Evolutionary conservation across 202 grass and related monocot genomes (phyloP), one percentile per base, ranked within the genome.

Genomic region (Panicum hallii): DNA sequence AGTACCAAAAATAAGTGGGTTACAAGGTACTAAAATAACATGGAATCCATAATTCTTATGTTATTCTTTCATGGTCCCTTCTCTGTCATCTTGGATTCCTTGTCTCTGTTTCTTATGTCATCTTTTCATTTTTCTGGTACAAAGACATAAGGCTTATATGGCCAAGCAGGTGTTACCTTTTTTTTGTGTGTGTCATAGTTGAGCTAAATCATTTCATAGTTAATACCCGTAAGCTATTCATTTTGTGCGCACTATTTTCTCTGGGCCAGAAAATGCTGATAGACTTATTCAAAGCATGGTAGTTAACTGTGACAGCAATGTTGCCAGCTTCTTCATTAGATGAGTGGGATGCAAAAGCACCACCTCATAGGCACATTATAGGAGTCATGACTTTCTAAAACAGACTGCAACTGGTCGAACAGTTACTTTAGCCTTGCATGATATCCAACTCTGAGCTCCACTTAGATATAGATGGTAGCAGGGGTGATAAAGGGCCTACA

Each of bases 221-320:
- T 13, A 10, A 55, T 20, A 49, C 40, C 19, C 10, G 32, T n/a
- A 68, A 15, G 28, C 13, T 73, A 36, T 79, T 34, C 43, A 62
- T 78, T 86, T 76, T 88, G 4, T 28, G 12, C 26, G 5, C 45
- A 82, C 48, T 45, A 50, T 69, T 87, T 82, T 70, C 43, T 86
- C 40, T 76, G 32, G n/a, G 52, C 43, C 16, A 81, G 28, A 78
- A 62, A 36, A 60, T 58, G 19, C 72, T 26, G 26, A 49, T 84
- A 52, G 23, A 56, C 28, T 82, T 87, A 47, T 58, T 47, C 6
- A 72, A 12, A 40, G 6, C 72, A 71, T 78, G 55, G 11, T 46
- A 67, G 64, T 70, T 43, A 67, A 63, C 41, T 2, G 13, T 62
- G 40, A 80, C 26, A 75, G 32, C 30, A 53, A 60, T 14, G 11